A percentile compares a stretch with the other conserved stretches of the same genome.
These are phyloP conservation scores for Talaromyces sp. DNA, from an alignment of 2,329 filamentous ascomycete genomes.

Conservation along the genomic window DNA sequence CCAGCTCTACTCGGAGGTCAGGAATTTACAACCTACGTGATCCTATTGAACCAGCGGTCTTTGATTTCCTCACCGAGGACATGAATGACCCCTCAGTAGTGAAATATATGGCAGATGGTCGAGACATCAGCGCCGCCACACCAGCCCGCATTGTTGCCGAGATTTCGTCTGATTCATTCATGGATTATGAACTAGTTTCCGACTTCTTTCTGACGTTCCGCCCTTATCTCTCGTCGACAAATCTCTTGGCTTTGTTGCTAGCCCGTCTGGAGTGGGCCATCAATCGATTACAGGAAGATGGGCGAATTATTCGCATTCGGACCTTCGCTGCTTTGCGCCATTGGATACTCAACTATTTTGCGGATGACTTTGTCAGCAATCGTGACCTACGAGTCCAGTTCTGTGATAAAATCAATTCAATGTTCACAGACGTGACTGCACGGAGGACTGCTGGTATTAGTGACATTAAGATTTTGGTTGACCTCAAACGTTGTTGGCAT, in stretches of 20 bases:
- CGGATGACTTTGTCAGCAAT: slow-evolving; percentile 84
- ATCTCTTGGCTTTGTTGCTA: slow-evolving; percentile 78
- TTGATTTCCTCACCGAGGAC: slow-evolving; percentile 73
- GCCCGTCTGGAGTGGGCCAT: slow-evolving; percentile 85
- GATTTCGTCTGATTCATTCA: slow-evolving; percentile 90
- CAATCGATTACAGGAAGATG: slow-evolving; percentile 71
- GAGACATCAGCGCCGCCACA: slow-evolving; percentile 81
- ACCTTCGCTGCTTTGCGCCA: slow-evolving; percentile 15
- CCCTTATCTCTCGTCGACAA: slow-evolving; percentile 71
- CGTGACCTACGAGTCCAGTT: slow-evolving; percentile 71
- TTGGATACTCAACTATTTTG: slow-evolving; percentile 61
- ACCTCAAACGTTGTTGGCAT: slow-evolving; percentile 97
- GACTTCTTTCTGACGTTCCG: slow-evolving; percentile 98
- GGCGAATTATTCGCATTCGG: slow-evolving; percentile 76
- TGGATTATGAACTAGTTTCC: slow-evolving; percentile 94
- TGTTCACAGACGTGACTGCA: slow-evolving; percentile 50
- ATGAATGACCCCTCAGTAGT: slow-evolving; percentile 81
- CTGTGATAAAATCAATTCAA: slow-evolving; percentile 70
- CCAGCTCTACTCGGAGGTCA: slow-evolving; percentile 34
- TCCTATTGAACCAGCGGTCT: slow-evolving; percentile 63
- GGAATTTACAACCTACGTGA: slow-evolving; percentile 52
- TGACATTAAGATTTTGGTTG: slow-evolving; percentile 80
- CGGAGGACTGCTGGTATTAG: slow-evolving; percentile 53
- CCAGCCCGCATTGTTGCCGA: slow-evolving; percentile 88
- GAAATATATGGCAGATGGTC: slow-evolving; percentile 66